Percentiles rank a stretch among this genome's conserved stretches.
Conservation (phyloP, 176 grass and related monocot genomes). For the Avena eriantha region DNA sequence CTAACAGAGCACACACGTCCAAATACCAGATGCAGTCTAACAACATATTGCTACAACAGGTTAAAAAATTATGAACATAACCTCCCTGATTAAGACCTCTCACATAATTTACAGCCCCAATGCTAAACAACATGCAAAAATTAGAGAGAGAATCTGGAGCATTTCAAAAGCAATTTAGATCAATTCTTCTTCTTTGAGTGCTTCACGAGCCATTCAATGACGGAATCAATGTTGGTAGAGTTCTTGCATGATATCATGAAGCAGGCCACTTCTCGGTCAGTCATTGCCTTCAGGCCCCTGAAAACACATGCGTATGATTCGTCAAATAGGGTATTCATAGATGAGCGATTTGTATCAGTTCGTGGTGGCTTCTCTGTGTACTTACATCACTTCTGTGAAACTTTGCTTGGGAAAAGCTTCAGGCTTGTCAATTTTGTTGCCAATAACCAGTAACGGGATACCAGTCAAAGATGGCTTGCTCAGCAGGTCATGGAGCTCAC, state of each 20-base stretch:
- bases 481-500: constrained; percentile 92
- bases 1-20: constrained; percentile 39
- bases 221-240: constrained; percentile 85
- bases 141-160: constrained; percentile 24
- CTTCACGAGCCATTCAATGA: constrained; percentile 97
- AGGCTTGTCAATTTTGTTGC: constrained; percentile 89
- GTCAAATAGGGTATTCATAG: neutral
- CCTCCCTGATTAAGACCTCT: constrained; percentile 53
- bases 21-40: constrained; percentile 42
- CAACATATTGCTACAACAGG: constrained; percentile 55
- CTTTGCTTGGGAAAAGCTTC: constrained; percentile 80
- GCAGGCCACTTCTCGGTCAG: constrained; percentile 80
- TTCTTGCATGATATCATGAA: constrained; percentile 99
- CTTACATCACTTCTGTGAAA: constrained; percentile 85
- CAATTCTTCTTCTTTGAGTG: constrained; percentile 94
- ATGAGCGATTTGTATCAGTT: neutral
- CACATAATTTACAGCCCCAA: constrained; percentile 62
- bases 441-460: constrained; percentile 89
- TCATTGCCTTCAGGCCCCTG: constrained; percentile 76
- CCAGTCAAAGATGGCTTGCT: constrained; percentile 85
- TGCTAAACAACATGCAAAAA: constrained; percentile 55
- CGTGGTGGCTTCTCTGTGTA: constrained; percentile 16
- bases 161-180: constrained; percentile 36
- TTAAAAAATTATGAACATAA: constrained; percentile 54
- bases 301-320: constrained; percentile 25